Base-by-base conservation (phyloP, 2,329 filamentous ascomycete species). In the Aspergillus sp. region DNA sequence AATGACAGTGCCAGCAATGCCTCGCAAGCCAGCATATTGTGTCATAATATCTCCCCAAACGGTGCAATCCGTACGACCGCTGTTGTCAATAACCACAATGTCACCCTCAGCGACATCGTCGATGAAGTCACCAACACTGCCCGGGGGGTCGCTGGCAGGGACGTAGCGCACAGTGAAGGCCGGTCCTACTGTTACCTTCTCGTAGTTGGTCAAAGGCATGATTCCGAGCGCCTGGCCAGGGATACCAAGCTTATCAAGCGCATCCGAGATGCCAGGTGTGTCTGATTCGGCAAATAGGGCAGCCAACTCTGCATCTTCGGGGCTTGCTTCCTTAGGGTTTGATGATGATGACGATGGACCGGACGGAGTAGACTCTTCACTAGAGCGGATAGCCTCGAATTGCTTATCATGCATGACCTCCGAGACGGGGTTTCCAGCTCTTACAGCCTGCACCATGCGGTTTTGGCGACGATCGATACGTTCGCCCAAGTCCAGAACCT, bases 31-130 rank as follows among this genome's bases (percentile, higher is more conserved):
- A 2, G 73, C 71, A 17, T 74, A 76, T 57, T 75, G 71, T 0
- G 73, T 76, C 72, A 75, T 74, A 1, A 74, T 75, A 56, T 76
- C 73, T 1, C 73, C 73, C 73, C 73, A 75, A 4, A 75, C 70
- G 2, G 74, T 76, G 15, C 74, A 76, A 32, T 75, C 71, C 0
- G 65, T 75, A 36, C 74, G 72, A 13, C 72, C 71, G 3, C 67
- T 64, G 10, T 76, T 76, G 50, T 74, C 72, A 32, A 75, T 75
- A 1, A 76, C 71, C 0, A 76, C 66, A 0, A 75, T 50, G 55
- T 76, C 72, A 0, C 71, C 68, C 8, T 54, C 30, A 5, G 70
- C 70, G 13, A 74, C 70, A 12, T 74, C 70, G 50, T 75, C 72
- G 32, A 75, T 72, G 59, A 72, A 74, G 50, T 74, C 68, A 3